These are phyloP conservation scores for Plasmodium billcollinsi DNA, from an alignment of 169 alveolate genomes.

Conservation along the genomic window DNA sequence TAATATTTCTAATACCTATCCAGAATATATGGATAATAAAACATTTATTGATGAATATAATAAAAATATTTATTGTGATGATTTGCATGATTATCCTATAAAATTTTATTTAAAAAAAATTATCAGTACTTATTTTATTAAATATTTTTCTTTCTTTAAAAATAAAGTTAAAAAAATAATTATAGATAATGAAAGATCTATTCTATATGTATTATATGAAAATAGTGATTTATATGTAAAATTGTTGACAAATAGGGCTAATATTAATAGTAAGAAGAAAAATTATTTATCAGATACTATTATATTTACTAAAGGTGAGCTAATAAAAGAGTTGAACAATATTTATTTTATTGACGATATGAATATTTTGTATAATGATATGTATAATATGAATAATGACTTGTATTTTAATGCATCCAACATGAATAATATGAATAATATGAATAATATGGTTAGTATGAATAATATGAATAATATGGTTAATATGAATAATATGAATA, in stretches of 20 bases:
- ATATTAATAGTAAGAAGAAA: background rate
- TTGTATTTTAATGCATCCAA: background rate
- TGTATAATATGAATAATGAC: constrained; percentile 6
- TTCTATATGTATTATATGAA: constrained; percentile 45
- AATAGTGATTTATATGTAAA: constrained; percentile 60
- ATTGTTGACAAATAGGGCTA: background rate
- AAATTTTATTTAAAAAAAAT: constrained; percentile 59
- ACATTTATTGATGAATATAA: constrained; percentile 8
- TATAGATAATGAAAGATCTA: constrained; percentile 71
- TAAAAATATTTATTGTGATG: constrained; percentile 67
- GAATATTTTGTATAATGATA: background rate
- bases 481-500: background rate
- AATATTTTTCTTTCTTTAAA: constrained; percentile 40
- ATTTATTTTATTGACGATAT: constrained; percentile 49
- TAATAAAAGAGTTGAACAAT: constrained; percentile 20
- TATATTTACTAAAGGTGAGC: constrained; percentile 24
- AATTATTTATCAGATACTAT: constrained; percentile 65
- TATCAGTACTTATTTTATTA: constrained; percentile 30
- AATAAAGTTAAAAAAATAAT: constrained; percentile 47
- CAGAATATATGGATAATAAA: background rate
- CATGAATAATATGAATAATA: constrained; percentile 2
- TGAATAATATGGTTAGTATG: background rate
- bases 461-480: background rate
- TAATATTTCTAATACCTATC: background rate
- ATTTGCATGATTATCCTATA: constrained; percentile 29